Evolutionary conservation across 2,329 filamentous ascomycete genomes (phyloP), one percentile per base, ranked within the genome.

Genomic region (Hortaea sp.): DNA sequence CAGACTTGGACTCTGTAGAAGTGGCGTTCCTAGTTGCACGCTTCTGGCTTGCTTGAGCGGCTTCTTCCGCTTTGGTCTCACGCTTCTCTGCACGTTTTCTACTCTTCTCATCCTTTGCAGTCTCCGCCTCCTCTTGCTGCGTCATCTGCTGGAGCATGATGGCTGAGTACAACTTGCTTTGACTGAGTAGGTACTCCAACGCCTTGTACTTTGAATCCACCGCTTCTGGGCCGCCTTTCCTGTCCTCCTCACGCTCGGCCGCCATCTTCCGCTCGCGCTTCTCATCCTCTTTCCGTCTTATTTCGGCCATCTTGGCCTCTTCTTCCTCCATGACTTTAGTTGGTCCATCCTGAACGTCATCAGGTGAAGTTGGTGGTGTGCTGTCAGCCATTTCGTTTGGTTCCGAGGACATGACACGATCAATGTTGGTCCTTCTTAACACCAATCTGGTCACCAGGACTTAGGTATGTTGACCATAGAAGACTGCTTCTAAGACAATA

Each of bases 71-170:
- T 13, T 67, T 64, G 51, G 69, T 65, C 51, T 74, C 72, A 39
- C 65, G 62, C 53, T 71, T 71, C 49, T 65, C 65, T 3, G 69
- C 64, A 41, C 68, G 61, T 43, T 70, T 70, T 41, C 65, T 60
- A 6, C 65, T 69, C 54, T 68, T 68, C 49, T 69, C 66, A 45
- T 73, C 68, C 49, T 68, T 68, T 2, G 56, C 67, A 29, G 66
- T 66, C 28, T 71, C 70, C 34, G 66, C 66, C 44, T 73, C 69
- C 52, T 74, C 72, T 53, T 74, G 70, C 47, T 67, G 64, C 53
- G 73, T 71, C 71, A 75, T 75, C 55, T 75, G 71, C 48, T 69
- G 62, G 29, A 75, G 62, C 72, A 75, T 75, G 41, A 75, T 73
- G 2, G 67, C 67, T 32, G 69, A 71, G 46, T 73, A 75, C 12